These are phyloP conservation scores for Yarrowia sp. DNA, from an alignment of 805 yeast genomes.

Conservation along the genomic window DNA sequence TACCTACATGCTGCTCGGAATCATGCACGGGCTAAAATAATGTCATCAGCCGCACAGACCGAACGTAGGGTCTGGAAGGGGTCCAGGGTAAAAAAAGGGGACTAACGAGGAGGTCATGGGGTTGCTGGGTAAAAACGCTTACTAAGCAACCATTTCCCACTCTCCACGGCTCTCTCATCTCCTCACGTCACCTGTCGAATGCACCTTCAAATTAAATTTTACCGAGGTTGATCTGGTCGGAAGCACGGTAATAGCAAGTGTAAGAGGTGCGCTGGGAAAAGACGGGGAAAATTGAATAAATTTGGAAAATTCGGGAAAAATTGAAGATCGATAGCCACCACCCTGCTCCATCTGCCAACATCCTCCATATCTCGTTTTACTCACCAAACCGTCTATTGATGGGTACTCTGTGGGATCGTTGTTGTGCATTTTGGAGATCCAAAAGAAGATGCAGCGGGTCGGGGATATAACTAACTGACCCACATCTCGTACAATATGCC, in stretches of 20 bases:
- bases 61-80: neutral
- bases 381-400: conserved; percentile 22
- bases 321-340: neutral
- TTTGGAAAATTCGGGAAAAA: neutral
- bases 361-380: neutral
- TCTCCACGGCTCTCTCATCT: too few species aligned
- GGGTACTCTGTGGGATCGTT: conserved; percentile 16
- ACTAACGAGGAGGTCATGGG: too few species aligned
- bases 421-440: conserved; percentile 5
- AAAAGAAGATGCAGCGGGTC: neutral
- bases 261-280: neutral
- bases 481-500: conserved; percentile 19
- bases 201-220: conserved; percentile 3
- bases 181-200: too few species aligned
- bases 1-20: conserved; percentile 15
- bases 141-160: too few species aligned
- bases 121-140: too few species aligned
- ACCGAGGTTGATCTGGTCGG: conserved; percentile 17
- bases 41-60: conserved; percentile 13
- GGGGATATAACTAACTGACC: conserved; percentile 3
- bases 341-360: neutral
- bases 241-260: conserved; percentile 12
- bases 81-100: too few species aligned
- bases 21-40: conserved; percentile 6
- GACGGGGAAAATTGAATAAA: neutral